Evolutionary conservation across 2,329 filamentous ascomycete genomes (phyloP), one percentile per base, ranked within the genome.

Genomic region (Penicillium oxalicum): DNA sequence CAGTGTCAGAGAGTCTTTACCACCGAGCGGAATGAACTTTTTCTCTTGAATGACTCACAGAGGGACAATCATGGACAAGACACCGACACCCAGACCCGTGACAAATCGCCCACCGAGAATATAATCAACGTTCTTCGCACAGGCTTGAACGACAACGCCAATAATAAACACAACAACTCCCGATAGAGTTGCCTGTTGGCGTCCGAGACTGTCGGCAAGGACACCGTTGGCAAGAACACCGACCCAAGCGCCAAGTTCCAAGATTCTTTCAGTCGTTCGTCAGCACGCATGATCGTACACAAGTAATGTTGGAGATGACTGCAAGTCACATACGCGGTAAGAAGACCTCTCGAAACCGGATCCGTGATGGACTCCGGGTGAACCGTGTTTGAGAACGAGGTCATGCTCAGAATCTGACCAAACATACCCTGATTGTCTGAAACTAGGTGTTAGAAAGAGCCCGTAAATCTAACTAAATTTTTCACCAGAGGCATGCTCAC

Each of bases 371-470:
- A 13, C 63, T 65, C 56, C 67, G 68, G 33, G 60, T 71, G 68
- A 67, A 76, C 76, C 36, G 76, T 67, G 39, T 63, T 51, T 36
- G 69, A 67, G 52, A 77, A 78, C 1, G 71, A 69, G 4, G 63
- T 60, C 74, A 78, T 77, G 24, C 71, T 74, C 47, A 81, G 58
- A 24, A 90, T 80, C 25, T 86, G 85, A n/a, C 80, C 81, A 69
- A 88, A 87, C 69, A 88, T 84, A 57, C 86, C 86, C 64, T 88
- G 83, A 61, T 89, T 88, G 69, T 88, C 62, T 66, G 27, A 2
- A 27, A 18, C 6, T 7, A 24, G 9, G 39, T 27, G 33, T 26
- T 18, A 18, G 18, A 18, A 18, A 18, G 18, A 18, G 18, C 18
- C 18, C 18, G 18, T 18, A 18, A 18, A 18, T 18, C 18, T 18